These are phyloP conservation scores for Collybiopsis confluens DNA, from an alignment of 768 basidiomycete species.

Conservation along the genomic window DNA sequence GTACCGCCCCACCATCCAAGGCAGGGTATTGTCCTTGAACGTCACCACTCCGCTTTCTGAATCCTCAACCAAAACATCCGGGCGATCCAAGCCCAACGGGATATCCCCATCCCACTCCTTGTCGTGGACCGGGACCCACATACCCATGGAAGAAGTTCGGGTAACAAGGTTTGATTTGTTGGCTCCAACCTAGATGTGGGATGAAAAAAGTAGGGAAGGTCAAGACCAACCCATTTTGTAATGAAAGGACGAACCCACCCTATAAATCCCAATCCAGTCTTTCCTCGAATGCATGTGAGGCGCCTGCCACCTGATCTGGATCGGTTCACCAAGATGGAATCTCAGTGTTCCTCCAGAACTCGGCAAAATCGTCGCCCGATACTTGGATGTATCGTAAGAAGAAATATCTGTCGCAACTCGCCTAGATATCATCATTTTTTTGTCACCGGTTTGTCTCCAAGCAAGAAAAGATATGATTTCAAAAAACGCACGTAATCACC, in stretches of 20 bases:
- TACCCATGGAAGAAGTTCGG: slow-evolving; percentile 76
- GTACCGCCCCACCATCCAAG: slow-evolving; percentile 83
- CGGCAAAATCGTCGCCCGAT: slow-evolving; percentile 61
- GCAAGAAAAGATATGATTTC: not conserved
- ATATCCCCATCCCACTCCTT: slow-evolving; percentile 93
- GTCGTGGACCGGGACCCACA: slow-evolving; percentile 89
- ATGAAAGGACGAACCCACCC: slow-evolving; percentile 37
- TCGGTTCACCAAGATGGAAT: slow-evolving; percentile 90
- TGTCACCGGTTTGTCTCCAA: too few species aligned
- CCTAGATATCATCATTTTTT: slow-evolving; percentile 42
- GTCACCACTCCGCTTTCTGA: slow-evolving; percentile 60
- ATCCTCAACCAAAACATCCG: slow-evolving; percentile 27
- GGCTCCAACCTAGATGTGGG: slow-evolving; percentile 63
- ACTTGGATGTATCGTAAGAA: slow-evolving; percentile 74
- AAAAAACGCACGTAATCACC: slow-evolving; percentile 75
- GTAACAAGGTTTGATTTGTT: slow-evolving; percentile 84
- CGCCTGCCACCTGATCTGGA: slow-evolving; percentile 82
- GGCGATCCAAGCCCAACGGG: slow-evolving; percentile 45
- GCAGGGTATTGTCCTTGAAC: slow-evolving; percentile 76
- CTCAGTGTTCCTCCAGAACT: slow-evolving; percentile 46
- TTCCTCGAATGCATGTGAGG: slow-evolving; percentile 81
- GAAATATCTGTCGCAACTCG: slow-evolving; percentile 82
- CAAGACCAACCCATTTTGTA: not conserved
- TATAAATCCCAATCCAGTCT: slow-evolving; percentile 96
- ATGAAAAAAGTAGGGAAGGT: not conserved